Base-by-base conservation (phyloP, 78 protist species). In the Dictyostelium intermedium region DNA sequence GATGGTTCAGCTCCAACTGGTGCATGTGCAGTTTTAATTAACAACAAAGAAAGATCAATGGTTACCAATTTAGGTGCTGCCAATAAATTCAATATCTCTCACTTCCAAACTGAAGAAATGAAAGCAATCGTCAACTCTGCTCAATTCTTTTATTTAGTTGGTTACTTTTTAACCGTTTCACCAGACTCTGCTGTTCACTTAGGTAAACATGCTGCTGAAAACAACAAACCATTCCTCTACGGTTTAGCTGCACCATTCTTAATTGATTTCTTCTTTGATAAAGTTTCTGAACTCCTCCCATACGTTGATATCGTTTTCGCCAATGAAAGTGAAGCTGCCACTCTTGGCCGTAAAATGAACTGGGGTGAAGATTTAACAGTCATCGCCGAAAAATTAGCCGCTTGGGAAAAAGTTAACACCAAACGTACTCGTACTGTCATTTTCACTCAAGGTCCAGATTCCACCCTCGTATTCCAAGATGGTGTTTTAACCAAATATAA, bases 181-280 rank as follows among this genome's bases (percentile, higher is more conserved):
- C 93, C 98, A 32, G 97, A 91, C 70, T 34, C 96, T 87, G 76
- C 96, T 9, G 20, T 98, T 56, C 10, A 6, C 35, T 92, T 98
- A 5, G 99, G 96, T 63, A 50, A 97, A 95, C 98, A 97, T 37
- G 97, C 99, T 18, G 76, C 93, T 56, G 98, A 91, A 61, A 32
- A 80, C 56, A 87, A 95, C 96, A 98, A 98, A 96, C 76, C 95
- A 13, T 82, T 82, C 95, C 83, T 95, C 45, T 77, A 77, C 32
- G 95, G 91, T 69, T 47, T 98, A 27, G 82, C 99, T 0, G 99
- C 99, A 5, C 98, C 99, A 50, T 99, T 99, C 98, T 45, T 99
- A 73, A 39, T 89, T 60, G 91, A 97, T 66, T 97, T 98, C 97
- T 98, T 98, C 97, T 81, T 91, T 69, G 97, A 91, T 16, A 96